A percentile compares a stretch with the other conserved stretches of the same genome.
phyloP scores from a whole-genome alignment of 768 basidiomycete genomes.

The Lentinula sp. region DNA sequence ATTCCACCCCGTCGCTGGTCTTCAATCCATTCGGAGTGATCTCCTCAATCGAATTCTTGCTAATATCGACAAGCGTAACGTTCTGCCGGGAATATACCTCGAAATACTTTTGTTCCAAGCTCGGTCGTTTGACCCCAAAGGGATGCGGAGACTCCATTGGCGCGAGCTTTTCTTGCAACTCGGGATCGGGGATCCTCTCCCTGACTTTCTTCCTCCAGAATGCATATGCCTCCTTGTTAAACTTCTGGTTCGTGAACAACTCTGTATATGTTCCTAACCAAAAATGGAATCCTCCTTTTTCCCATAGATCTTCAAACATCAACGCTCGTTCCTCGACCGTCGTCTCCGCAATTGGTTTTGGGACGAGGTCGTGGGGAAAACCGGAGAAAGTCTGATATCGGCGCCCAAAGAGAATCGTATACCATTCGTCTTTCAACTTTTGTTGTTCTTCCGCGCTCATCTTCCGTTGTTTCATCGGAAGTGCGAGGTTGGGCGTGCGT shows the following conservation, averaged over 20 bases:
- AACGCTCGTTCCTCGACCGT: slow-evolving; percentile 9
- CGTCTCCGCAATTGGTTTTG: not conserved
- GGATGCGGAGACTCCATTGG: slow-evolving; percentile 2
- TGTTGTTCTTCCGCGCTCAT: not conserved
- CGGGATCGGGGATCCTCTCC: not conserved
- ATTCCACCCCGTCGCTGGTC: not conserved
- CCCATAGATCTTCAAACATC: slow-evolving; percentile 9
- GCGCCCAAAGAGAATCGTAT: not conserved
- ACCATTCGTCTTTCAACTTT: not conserved
- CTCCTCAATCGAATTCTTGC: not conserved
- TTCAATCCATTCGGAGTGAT: not conserved
- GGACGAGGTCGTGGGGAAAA: not conserved
- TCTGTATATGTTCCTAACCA: slow-evolving; percentile 4
- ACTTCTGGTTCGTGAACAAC: not conserved
- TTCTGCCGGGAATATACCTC: slow-evolving; percentile 1
- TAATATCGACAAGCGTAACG: slow-evolving; percentile 4
- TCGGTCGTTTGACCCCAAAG: not conserved
- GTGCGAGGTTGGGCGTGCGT: slow-evolving; percentile 5
- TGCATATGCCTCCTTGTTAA: slow-evolving; percentile 1
- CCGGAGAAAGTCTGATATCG: slow-evolving; percentile 3
- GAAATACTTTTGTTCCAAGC: slow-evolving; percentile 3
- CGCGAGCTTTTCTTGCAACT: slow-evolving; percentile 4
- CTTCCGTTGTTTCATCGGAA: slow-evolving; percentile 1
- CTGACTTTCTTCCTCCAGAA: slow-evolving; percentile 7
- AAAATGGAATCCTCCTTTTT: slow-evolving; percentile 7